Conservation (phyloP, 2,329 filamentous ascomycete species). For the Lithohypha guttulata region DNA sequence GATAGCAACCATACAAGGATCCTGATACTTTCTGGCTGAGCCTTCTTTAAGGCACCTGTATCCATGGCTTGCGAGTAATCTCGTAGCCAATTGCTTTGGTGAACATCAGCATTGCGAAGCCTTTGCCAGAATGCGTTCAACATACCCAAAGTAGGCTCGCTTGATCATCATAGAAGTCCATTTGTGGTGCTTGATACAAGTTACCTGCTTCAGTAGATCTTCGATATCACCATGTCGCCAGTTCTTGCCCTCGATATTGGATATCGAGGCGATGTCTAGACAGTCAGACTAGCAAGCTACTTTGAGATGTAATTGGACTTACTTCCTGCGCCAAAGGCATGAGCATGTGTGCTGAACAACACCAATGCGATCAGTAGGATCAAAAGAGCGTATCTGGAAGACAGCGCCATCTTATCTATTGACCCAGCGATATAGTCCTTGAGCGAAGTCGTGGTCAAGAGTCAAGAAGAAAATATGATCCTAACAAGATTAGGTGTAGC, state of each 20-base stretch:
- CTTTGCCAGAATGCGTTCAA: neutral
- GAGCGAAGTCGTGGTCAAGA: too few species aligned
- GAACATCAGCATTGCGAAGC: slow-evolving; percentile 8
- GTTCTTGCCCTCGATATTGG: slow-evolving; percentile 40
- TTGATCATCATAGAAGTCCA: slow-evolving; percentile 72
- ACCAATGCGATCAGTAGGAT: slow-evolving; percentile 28
- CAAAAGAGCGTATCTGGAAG: slow-evolving; percentile 13
- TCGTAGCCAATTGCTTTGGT: slow-evolving; percentile 58
- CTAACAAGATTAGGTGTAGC: too few species aligned
- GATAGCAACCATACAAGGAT: slow-evolving; percentile 73
- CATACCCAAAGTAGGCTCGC: slow-evolving; percentile 57
- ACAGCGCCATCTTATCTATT: slow-evolving; percentile 16
- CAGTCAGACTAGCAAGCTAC: too few species aligned
- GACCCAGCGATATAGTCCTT: too few species aligned
- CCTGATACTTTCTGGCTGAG: slow-evolving; percentile 67
- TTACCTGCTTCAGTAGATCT: slow-evolving; percentile 67
- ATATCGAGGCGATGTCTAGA: slow-evolving; percentile 39
- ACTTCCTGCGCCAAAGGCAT: slow-evolving; percentile 38
- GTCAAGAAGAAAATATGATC: too few species aligned
- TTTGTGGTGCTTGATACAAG: slow-evolving; percentile 70
- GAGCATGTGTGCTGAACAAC: slow-evolving; percentile 29
- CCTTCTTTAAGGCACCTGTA: slow-evolving; percentile 66
- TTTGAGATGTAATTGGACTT: too few species aligned
- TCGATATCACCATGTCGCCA: slow-evolving; percentile 59
- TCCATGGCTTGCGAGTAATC: slow-evolving; percentile 80